Evolutionary conservation across 257 asterid species (phyloP).

Genomic region (Nicotiana tomentosiformis): DNA sequence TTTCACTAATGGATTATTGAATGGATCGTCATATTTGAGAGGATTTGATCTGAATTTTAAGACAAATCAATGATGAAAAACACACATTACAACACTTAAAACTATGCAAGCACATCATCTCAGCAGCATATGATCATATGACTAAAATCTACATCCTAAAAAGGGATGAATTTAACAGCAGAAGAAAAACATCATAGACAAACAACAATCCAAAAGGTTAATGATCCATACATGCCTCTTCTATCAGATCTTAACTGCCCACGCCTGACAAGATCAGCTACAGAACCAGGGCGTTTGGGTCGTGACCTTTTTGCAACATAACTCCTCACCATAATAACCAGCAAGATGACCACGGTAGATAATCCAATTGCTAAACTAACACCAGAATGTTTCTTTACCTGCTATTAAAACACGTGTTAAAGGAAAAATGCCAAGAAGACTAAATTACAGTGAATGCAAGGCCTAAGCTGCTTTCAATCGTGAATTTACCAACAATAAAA

Average conservation of each 20-base stretch:
- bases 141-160: neutral
- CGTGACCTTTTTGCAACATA: conserved; percentile 42
- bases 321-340: conserved; percentile 47
- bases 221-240: conserved; percentile 98
- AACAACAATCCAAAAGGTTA: neutral
- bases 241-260: conserved; percentile 97
- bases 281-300: conserved; percentile 62
- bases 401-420: conserved; percentile 16
- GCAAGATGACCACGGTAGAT: conserved; percentile 48
- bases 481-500: neutral
- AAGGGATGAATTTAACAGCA: neutral
- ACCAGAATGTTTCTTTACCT: conserved; percentile 52
- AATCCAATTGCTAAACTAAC: conserved; percentile 48
- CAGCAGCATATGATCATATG: neutral
- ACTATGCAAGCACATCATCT: neutral
- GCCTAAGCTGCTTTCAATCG: neutral
- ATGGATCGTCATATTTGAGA: conserved; percentile 93
- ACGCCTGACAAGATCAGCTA: conserved; percentile 93
- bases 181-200: neutral
- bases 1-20: conserved; percentile 94
- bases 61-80: conserved; percentile 11
- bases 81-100: conserved; percentile 10
- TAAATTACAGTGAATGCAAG: neutral
- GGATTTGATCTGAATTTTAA: conserved; percentile 58
- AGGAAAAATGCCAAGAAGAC: neutral